These are phyloP conservation scores for Acanthamoeba sp. DNA, from an alignment of 208 protist species.

Conservation along the genomic window DNA sequence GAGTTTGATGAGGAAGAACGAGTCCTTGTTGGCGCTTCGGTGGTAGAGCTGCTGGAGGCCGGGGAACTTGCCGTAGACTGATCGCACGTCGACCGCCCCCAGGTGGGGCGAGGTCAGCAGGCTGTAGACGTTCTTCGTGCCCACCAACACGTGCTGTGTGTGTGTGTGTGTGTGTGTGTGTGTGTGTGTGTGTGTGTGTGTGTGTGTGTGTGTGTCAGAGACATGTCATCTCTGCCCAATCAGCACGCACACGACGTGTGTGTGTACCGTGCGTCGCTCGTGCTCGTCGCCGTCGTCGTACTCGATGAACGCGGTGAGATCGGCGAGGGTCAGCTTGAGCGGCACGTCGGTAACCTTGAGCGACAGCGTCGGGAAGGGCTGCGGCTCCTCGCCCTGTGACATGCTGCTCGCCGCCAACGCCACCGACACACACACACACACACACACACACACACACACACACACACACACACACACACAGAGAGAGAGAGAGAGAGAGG, in stretches of 20 bases:
- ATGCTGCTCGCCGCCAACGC: too few relatives aligned
- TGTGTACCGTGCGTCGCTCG: neutral
- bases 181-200: neutral
- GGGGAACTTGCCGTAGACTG: slow-evolving; percentile 21
- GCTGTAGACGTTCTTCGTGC: neutral
- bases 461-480: too few relatives aligned
- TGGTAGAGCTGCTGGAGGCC: slow-evolving; percentile 58
- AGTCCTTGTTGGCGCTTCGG: slow-evolving; percentile 10
- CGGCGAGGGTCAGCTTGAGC: neutral
- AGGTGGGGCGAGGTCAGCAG: neutral
- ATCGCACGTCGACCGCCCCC: neutral
- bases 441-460: too few relatives aligned
- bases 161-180: neutral
- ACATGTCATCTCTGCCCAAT: too few relatives aligned
- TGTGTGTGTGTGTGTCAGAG: neutral
- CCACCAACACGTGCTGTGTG: neutral
- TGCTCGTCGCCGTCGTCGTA: neutral
- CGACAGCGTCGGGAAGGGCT: neutral
- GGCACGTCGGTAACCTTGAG: neutral
- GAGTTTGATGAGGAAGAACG: slow-evolving; percentile 37
- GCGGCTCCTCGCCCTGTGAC: neutral
- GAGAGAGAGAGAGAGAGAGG: neutral
- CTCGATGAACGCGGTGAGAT: slow-evolving; percentile 12
- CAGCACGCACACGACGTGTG: neutral
- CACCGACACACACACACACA: too few relatives aligned